Base-by-base conservation (phyloP, 2,329 filamentous ascomycete species). In the Cordyceps cicadae region DNA sequence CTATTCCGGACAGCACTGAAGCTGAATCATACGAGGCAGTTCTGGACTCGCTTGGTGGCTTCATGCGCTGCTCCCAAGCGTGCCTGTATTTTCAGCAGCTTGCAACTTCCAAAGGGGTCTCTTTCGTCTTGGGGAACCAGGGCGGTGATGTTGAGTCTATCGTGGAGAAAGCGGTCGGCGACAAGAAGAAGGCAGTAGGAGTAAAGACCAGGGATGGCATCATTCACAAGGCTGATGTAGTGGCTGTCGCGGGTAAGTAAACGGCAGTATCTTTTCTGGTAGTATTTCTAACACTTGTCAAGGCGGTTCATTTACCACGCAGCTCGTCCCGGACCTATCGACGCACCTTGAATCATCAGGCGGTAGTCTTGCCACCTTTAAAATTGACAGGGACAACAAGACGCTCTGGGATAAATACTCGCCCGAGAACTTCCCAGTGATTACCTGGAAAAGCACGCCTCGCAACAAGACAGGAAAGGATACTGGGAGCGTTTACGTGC, bases 271-370 rank as follows among this genome's bases (percentile, higher is more conserved):
- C 3, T n/a, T n/a, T 19, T 3, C 17, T 41, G 11, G 29, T 29
- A 17, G 2, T 3, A 21, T 32, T 49, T 29, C 59, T 54, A 50
- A 60, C 15, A 29, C 24, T 17, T 43, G 57, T 7, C 3, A 14
- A 71, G 70, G 70, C 26, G 70, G 69, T 6, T 70, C 70, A 1
- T 71, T 69, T 56, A 70, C 70, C 0, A 71, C 70, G 2, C 69
- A 71, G 51, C 60, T 71, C 12, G 58, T 71, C 12, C 67, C 68
- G 2, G 65, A 68, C 17, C 57, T 71, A 37, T 65, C 67, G 26
- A 70, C 69, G 29, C 67, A 70, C 24, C 64, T 71, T 0, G 69
- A 71, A 59, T 71, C 68, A 0, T 70, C 69, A 9, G 68, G 67
- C 3, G 68, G 69, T 9, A 70, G 68, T 37, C 34, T 70, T 8